Base-by-base conservation (phyloP, 192 early-diverging fungal species). In the Ramicandelaber brevisporus region DNA sequence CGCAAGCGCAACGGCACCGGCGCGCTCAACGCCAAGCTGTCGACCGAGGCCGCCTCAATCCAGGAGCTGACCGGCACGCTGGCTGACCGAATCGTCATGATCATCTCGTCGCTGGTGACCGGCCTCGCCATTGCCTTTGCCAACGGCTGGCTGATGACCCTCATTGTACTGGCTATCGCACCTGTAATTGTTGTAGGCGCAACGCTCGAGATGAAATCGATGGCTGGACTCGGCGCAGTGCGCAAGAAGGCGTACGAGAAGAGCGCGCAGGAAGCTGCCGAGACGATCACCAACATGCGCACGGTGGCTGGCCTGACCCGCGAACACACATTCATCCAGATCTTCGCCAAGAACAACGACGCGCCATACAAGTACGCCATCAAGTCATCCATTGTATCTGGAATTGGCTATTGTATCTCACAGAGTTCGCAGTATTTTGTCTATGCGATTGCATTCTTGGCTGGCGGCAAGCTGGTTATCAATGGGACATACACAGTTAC, bases 251-350 rank as follows among this genome's bases (percentile, higher is more conserved):
- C 70, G 1, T 83, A 78, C 40, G 66, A 65, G 33, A 34, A 46
- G 5, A 59, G 72, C 3, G 60, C 55, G 23, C 63, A 71, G 43
- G 57, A 71, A 3, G 79, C 83, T 1, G 71, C 73, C 31, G 90
- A 97, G 43, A 58, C 70, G 18, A 72, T 97, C 36, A 49, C 63
- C 37, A 67, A 65, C 38, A 77, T 97, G 41, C 59, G 72, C 21
- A 97, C 87, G 0, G 76, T 89, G 2, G 65, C 68, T 12, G 67
- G 73, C 2, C 20, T 65, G 82, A 36, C 78, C 46, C 21, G 64
- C 43, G 45, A 62, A 55, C 45, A 48, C 48, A 35, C 42, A 20
- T 33, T 57, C 46, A 51, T 57, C 39, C 6, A 39, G 31, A n/a
- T 27, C 22, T 29, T 75, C 32, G 37, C 26, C 36, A 30, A 52